Conservation (phyloP, 352 stramenopile genomes). For the Thraustotheca clavata region DNA sequence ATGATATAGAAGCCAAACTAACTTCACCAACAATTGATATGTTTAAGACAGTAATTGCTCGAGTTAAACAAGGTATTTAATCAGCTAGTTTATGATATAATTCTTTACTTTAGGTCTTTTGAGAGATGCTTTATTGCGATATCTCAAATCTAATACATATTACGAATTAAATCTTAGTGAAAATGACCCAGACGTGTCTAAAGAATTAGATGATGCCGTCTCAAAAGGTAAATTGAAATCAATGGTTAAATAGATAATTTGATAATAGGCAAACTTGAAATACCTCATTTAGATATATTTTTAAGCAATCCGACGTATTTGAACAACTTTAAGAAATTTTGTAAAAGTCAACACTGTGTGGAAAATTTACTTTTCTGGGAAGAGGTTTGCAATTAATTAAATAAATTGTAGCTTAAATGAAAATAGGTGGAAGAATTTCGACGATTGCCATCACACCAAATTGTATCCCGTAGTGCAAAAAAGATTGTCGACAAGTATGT, state of each 20-base stretch:
- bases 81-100: neutral
- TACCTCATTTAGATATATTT: constrained; percentile 63
- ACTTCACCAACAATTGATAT: constrained; percentile 70
- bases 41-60: constrained; percentile 56
- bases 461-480: constrained; percentile 67
- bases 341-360: constrained; percentile 66
- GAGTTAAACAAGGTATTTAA: neutral
- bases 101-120: constrained; percentile 31
- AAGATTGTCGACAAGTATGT: constrained; percentile 85
- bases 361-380: constrained; percentile 82
- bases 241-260: neutral
- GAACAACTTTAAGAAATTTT: constrained; percentile 55
- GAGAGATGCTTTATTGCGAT: constrained; percentile 65
- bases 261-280: constrained; percentile 41
- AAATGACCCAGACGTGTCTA: constrained; percentile 29
- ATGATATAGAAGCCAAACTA: constrained; percentile 58
- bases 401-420: neutral
- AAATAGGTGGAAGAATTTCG: constrained; percentile 65
- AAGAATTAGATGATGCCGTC: constrained; percentile 45
- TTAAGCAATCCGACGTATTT: constrained; percentile 56
- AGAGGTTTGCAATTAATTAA: constrained; percentile 24
- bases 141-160: constrained; percentile 66
- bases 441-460: constrained; percentile 71
- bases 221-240: constrained; percentile 30
- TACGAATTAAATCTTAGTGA: constrained; percentile 37